Evolutionary conservation across 805 yeast genomes (phyloP).

Genomic region (Metschnikowia baotianmanensis): DNA sequence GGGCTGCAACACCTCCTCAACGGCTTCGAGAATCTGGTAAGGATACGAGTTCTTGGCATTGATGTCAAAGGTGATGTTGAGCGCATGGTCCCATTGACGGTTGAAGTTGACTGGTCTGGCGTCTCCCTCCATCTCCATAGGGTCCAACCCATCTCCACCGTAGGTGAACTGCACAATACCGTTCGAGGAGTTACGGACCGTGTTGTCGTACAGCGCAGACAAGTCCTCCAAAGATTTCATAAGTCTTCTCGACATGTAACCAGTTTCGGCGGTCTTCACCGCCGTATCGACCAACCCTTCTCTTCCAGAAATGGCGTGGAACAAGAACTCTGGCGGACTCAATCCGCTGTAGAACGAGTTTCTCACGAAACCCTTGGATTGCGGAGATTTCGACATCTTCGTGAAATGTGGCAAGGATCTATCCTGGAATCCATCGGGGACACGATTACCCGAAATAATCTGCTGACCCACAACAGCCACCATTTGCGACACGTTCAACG

Average conservation of each 20-base stretch:
- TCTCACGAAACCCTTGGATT: slow-evolving; percentile 96
- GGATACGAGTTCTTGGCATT: slow-evolving; percentile 62
- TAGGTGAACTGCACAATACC: slow-evolving; percentile 97
- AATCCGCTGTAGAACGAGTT: slow-evolving; percentile 95
- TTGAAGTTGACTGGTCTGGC: slow-evolving; percentile 92
- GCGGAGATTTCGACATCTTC: slow-evolving; percentile 95
- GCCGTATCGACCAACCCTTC: slow-evolving; percentile 99
- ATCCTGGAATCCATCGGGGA: slow-evolving; percentile 99
- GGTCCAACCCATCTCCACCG: slow-evolving; percentile 99
- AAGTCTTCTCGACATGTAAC: slow-evolving; percentile 96
- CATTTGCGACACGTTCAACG: slow-evolving; percentile 98
- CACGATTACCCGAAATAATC: slow-evolving; percentile 97
- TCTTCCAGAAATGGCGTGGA: slow-evolving; percentile 99
- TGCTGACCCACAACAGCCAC: slow-evolving; percentile 99
- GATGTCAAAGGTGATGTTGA: slow-evolving; percentile 62
- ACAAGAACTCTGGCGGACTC: slow-evolving; percentile 97
- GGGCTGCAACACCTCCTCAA: slow-evolving; percentile 57
- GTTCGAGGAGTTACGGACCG: slow-evolving; percentile 92
- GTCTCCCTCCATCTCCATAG: slow-evolving; percentile 98
- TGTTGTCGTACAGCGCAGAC: slow-evolving; percentile 87
- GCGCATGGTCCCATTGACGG: slow-evolving; percentile 93
- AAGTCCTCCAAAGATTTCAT: slow-evolving; percentile 98
- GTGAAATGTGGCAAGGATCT: slow-evolving; percentile 96
- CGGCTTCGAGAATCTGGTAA: slow-evolving; percentile 56
- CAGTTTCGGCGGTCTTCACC: slow-evolving; percentile 98